Evolutionary conservation across 805 yeast genomes (phyloP), one percentile per base, ranked within the genome.

Genomic region (Starmerella khaoyaiensis): DNA sequence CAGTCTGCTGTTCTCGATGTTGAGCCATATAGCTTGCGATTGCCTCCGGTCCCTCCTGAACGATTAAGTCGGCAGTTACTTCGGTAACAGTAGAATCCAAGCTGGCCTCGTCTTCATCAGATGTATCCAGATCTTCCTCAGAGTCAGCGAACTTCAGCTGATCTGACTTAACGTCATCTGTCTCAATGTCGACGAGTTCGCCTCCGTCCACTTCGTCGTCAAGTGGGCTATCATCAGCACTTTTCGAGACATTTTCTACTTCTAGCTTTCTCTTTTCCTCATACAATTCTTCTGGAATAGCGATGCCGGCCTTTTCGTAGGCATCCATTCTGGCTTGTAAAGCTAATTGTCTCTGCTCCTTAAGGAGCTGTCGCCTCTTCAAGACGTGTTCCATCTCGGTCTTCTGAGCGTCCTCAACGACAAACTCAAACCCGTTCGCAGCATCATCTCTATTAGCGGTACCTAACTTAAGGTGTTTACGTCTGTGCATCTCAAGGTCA

Each of bases 101-200:
- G 16, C 72, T 60, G 46, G 69, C 72, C 3, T 73, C 63, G 28
- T 68, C 67, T 12, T 69, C 58, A 17, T 51, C 56, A n/a, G 14
- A 17, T 9, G 26, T 31, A 20, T 51, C 42, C n/a, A 50, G 53
- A 27, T 46, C 52, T 25, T 52, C 93, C 49, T 79, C 90, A 37
- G 72, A 75, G 36, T 67, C 64, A 35, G 57, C 79, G 40, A 75
- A 86, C n/a, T n/a, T n/a, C n/a, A n/a, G n/a, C n/a, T n/a, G n/a
- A n/a, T n/a, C n/a, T n/a, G n/a, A n/a, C n/a, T n/a, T n/a, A n/a
- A n/a, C n/a, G 45, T 77, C 87, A 73, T 83, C 94, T 71, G 83
- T 95, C 20, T 29, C 38, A 20, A 17, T 18, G 6, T 12, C 6
- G 12, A 24, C 38, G 27, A 30, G 39, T 15, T 29, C 35, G 19